These are phyloP conservation scores for Elaeagnus macrophylla DNA, from an alignment of 306 rosid species.

Conservation along the genomic window DNA sequence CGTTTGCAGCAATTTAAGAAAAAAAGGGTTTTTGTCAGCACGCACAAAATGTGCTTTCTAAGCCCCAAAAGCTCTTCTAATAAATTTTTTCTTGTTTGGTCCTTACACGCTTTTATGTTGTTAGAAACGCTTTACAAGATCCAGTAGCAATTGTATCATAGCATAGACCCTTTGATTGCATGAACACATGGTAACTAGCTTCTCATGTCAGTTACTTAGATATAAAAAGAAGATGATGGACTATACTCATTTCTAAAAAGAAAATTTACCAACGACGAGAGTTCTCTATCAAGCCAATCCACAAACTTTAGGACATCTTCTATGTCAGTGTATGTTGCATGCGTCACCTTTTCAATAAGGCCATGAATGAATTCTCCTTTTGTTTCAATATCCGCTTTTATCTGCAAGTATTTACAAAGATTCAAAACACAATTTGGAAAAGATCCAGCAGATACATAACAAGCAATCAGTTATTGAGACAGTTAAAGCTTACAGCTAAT, in stretches of 20 bases:
- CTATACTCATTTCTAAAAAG: too few species aligned
- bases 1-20: too few species aligned
- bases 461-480: conserved; percentile 8
- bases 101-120: too few species aligned
- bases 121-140: too few species aligned
- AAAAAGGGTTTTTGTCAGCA: too few species aligned
- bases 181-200: background rate
- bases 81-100: too few species aligned
- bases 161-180: background rate
- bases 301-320: conserved; percentile 82
- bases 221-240: too few species aligned
- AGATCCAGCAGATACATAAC: conserved; percentile 13
- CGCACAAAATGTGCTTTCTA: too few species aligned
- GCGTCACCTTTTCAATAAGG: conserved; percentile 62
- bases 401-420: conserved; percentile 37
- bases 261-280: conserved; percentile 66
- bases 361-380: conserved; percentile 82
- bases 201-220: too few species aligned
- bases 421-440: conserved; percentile 8
- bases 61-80: too few species aligned
- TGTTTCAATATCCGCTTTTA: conserved; percentile 75
- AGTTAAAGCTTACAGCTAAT: conserved; percentile 60
- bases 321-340: conserved; percentile 55
- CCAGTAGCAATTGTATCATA: too few species aligned
- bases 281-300: conserved; percentile 80